Conservation (phyloP, 1,284 basidiomycete genomes). For the Ceratobasidium sp. region DNA sequence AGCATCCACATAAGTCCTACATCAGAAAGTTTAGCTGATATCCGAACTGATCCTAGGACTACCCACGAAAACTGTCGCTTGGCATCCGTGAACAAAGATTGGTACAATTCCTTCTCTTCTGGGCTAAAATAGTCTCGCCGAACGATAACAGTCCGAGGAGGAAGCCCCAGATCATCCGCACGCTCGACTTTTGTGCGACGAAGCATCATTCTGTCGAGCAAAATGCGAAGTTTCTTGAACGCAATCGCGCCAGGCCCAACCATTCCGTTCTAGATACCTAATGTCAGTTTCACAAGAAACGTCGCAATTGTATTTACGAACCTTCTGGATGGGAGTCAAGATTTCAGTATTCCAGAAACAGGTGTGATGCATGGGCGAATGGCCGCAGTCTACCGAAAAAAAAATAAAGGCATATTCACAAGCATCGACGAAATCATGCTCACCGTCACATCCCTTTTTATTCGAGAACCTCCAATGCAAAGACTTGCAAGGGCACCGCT, state of each 20-base stretch:
- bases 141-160: constrained; percentile 90
- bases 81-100: constrained; percentile 90
- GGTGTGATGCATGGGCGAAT: constrained; percentile 91
- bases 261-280: constrained; percentile 60
- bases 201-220: constrained; percentile 97
- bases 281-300: not conserved
- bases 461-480: constrained; percentile 90
- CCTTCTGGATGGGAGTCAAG: constrained; percentile 90
- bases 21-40: not conserved
- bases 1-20: constrained; percentile 82
- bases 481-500: constrained; percentile 84
- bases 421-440: constrained; percentile 43
- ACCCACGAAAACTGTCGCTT: constrained; percentile 79
- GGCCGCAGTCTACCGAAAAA: constrained; percentile 74
- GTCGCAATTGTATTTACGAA: constrained; percentile 50
- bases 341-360: constrained; percentile 95
- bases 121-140: constrained; percentile 94
- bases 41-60: not conserved
- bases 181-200: constrained; percentile 89
- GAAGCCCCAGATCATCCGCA: constrained; percentile 97
- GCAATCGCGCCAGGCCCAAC: constrained; percentile 75
- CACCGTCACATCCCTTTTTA: constrained; percentile 84
- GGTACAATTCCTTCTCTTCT: constrained; percentile 95
- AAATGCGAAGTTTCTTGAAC: constrained; percentile 88
- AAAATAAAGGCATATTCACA: not conserved